phyloP scores from a whole-genome alignment of 352 stramenopile species.

The Pythium apleroticum region DNA sequence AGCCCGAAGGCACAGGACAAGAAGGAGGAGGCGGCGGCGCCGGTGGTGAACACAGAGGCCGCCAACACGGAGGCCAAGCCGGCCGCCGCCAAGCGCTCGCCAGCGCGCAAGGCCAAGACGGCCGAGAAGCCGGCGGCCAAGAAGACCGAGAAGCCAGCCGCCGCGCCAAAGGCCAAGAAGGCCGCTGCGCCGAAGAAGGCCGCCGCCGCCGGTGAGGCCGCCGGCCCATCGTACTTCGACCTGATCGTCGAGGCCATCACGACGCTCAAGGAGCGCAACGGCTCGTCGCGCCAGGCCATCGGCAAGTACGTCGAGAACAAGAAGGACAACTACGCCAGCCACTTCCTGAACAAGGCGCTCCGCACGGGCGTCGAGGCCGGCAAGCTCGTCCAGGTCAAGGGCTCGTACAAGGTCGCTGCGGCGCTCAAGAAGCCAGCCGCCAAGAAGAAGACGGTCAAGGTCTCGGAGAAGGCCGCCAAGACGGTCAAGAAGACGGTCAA shows the following conservation, averaged over 20 bases:
- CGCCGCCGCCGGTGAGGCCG: slow-evolving; percentile 28
- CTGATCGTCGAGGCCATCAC: slow-evolving; percentile 90
- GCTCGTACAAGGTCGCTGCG: slow-evolving; percentile 77
- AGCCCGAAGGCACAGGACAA: slow-evolving; percentile 34
- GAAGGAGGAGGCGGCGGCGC: slow-evolving; percentile 24
- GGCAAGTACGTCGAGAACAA: slow-evolving; percentile 88
- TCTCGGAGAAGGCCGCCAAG: slow-evolving; percentile 46
- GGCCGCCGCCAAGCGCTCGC: slow-evolving; percentile 47
- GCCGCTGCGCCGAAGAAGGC: slow-evolving; percentile 33
- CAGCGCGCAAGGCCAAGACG: slow-evolving; percentile 68
- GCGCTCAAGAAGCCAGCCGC: slow-evolving; percentile 65
- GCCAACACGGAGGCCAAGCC: slow-evolving; percentile 25
- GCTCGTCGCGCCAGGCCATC: slow-evolving; percentile 90
- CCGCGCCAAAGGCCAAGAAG: slow-evolving; percentile 26
- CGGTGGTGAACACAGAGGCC: slow-evolving; percentile 19
- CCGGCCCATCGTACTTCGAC: slow-evolving; percentile 83
- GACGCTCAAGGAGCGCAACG: slow-evolving; percentile 91
- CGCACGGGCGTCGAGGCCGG: slow-evolving; percentile 85
- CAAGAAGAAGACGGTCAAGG: slow-evolving; percentile 68
- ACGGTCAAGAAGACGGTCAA: slow-evolving; percentile 49
- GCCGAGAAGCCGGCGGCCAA: slow-evolving; percentile 39
- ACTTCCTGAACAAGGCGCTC: slow-evolving; percentile 89
- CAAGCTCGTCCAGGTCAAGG: slow-evolving; percentile 88
- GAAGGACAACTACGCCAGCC: slow-evolving; percentile 78
- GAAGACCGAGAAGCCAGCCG: slow-evolving; percentile 31